Evolutionary conservation across 2,329 filamentous ascomycete species (phyloP).

Genomic region (Neofusicoccum umdonicola): DNA sequence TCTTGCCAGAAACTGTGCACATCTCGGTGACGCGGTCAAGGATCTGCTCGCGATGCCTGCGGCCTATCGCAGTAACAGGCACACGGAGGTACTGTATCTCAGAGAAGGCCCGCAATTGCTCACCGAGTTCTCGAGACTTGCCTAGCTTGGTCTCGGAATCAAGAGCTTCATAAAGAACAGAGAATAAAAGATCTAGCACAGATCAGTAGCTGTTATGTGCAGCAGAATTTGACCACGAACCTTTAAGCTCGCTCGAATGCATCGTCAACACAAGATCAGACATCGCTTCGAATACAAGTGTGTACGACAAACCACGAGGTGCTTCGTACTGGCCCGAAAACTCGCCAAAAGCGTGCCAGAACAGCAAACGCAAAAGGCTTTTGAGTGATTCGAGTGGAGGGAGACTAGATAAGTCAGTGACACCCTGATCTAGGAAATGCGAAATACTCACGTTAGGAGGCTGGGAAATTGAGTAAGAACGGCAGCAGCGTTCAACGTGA

Average conservation of each 20-base stretch:
- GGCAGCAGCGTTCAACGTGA: slow-evolving; percentile 10
- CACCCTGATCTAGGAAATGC: too few species aligned
- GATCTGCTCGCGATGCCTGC: slow-evolving; percentile 32
- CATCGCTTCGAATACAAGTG: slow-evolving; percentile 15
- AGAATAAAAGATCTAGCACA: slow-evolving; percentile 1
- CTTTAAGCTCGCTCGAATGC: slow-evolving; percentile 10
- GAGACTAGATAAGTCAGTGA: not conserved
- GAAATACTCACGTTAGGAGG: not conserved
- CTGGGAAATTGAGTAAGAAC: slow-evolving; percentile 13
- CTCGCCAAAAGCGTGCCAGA: slow-evolving; percentile 16
- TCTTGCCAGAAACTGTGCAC: slow-evolving; percentile 20
- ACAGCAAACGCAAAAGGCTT: slow-evolving; percentile 9
- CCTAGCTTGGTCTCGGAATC: slow-evolving; percentile 7
- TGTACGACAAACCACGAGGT: not conserved
- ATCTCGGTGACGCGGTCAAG: slow-evolving; percentile 28
- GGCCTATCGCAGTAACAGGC: slow-evolving; percentile 26
- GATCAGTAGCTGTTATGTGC: not conserved
- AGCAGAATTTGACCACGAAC: not conserved
- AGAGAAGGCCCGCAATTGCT: slow-evolving; percentile 20
- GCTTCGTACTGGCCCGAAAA: slow-evolving; percentile 8
- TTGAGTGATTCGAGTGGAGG: slow-evolving; percentile 9
- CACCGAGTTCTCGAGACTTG: not conserved
- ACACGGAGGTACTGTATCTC: slow-evolving; percentile 26
- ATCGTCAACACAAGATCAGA: slow-evolving; percentile 11
- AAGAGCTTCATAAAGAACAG: slow-evolving; percentile 7